Conservation (phyloP, 1,284 basidiomycete species). For the Ganoderma lingzhi region DNA sequence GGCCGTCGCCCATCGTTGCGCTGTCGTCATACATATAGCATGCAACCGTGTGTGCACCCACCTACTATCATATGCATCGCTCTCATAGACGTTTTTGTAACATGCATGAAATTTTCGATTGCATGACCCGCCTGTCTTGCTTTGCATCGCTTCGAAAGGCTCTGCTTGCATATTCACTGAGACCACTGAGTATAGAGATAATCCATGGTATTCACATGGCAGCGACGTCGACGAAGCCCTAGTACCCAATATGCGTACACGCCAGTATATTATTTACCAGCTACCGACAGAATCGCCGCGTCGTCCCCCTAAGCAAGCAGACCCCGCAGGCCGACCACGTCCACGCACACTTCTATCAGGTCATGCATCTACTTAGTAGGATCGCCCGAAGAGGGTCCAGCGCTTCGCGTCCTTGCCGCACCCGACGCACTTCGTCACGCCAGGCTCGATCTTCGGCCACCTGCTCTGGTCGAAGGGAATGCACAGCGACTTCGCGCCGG, state of each 20-base stretch:
- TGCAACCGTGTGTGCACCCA: not conserved
- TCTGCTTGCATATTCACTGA: not conserved
- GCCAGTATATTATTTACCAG: not conserved
- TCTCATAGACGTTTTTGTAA: not conserved
- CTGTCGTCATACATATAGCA: slow-evolving; percentile 1
- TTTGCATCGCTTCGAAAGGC: too few relatives aligned
- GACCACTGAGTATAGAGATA: not conserved
- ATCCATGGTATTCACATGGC: not conserved
- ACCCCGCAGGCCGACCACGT: not conserved
- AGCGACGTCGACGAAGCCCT: not conserved
- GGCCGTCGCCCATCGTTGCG: not conserved
- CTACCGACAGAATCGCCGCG: not conserved
- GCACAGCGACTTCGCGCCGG: slow-evolving; percentile 96
- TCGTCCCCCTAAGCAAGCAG: not conserved
- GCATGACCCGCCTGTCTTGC: not conserved
- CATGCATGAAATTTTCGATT: not conserved
- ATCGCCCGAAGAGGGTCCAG: slow-evolving; percentile 90
- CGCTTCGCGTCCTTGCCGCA: slow-evolving; percentile 89
- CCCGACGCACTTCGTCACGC: slow-evolving; percentile 51
- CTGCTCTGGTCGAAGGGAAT: slow-evolving; percentile 95
- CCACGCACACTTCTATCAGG: too few relatives aligned
- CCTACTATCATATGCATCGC: not conserved
- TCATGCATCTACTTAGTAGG: not conserved
- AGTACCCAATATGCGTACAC: not conserved
- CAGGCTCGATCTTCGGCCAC: slow-evolving; percentile 55